phyloP scores from a whole-genome alignment of 495 filamentous ascomycete genomes.

The Xylaria grammica region DNA sequence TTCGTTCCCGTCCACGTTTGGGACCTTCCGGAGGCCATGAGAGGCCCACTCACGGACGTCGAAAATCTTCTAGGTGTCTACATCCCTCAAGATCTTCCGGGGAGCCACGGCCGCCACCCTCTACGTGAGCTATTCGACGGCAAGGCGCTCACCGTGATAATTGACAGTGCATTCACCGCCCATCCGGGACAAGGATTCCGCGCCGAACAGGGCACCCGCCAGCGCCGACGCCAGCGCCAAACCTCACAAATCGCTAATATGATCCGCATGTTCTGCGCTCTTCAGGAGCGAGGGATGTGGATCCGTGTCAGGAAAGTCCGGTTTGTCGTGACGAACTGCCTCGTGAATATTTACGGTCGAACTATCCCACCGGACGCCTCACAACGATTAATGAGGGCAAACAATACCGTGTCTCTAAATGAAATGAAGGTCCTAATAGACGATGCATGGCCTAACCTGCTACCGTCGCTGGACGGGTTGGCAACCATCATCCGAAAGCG shows the following conservation, averaged over 20 bases:
- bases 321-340: constrained; percentile 20
- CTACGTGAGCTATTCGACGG: constrained; percentile 38
- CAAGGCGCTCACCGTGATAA: constrained; percentile 31
- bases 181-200: constrained; percentile 15
- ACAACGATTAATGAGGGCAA: constrained; percentile 24
- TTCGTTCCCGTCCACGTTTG: constrained; percentile 35
- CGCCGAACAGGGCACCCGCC: background rate
- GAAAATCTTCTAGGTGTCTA: constrained; percentile 35
- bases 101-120: constrained; percentile 30
- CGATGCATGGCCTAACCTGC: constrained; percentile 38
- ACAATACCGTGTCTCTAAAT: constrained; percentile 28
- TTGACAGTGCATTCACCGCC: constrained; percentile 37
- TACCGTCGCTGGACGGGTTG: constrained; percentile 32
- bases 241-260: constrained; percentile 30
- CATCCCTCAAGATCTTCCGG: constrained; percentile 34
- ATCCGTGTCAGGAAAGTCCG: background rate
- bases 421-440: constrained; percentile 38
- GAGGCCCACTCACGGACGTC: constrained; percentile 24
- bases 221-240: constrained; percentile 3
- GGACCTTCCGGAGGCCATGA: constrained; percentile 39
- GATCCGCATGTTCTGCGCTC: constrained; percentile 31
- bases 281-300: constrained; percentile 33
- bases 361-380: constrained; percentile 11
- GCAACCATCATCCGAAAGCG: background rate
- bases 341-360: constrained; percentile 38